Conservation (phyloP, 2,329 filamentous ascomycete species). For the Alternaria hordeiaustralica region DNA sequence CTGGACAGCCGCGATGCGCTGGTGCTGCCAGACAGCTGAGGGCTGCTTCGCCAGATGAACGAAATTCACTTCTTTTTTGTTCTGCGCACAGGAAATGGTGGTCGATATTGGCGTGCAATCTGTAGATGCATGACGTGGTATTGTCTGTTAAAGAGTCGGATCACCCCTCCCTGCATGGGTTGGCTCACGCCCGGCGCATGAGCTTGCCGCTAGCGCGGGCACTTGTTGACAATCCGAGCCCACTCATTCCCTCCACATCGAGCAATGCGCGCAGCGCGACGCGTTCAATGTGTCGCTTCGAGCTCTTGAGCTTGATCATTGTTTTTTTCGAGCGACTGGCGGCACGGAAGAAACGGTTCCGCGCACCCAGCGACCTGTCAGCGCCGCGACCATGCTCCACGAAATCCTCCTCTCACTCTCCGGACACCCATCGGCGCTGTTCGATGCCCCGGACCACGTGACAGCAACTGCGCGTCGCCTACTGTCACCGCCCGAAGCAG, state of each 20-base stretch:
- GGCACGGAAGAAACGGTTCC: constrained; percentile 17
- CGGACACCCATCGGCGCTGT: constrained; percentile 88
- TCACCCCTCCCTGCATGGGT: not conserved
- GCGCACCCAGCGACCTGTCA: constrained; percentile 10
- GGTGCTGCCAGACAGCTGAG: not conserved
- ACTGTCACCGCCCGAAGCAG: constrained; percentile 79
- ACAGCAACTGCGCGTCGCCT: constrained; percentile 51
- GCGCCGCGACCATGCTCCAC: constrained; percentile 78
- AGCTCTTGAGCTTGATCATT: constrained; percentile 45
- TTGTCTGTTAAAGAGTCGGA: not conserved
- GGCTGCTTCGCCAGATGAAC: not conserved
- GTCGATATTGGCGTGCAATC: not conserved
- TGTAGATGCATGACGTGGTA: not conserved
- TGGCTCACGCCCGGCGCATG: not conserved
- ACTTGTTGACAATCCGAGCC: constrained; percentile 17
- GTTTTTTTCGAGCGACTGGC: constrained; percentile 34
- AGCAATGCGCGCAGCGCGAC: constrained; percentile 23
- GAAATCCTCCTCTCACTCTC: constrained; percentile 97
- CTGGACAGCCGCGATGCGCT: not conserved
- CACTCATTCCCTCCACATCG: constrained; percentile 17
- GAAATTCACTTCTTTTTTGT: no score
- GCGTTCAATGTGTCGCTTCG: constrained; percentile 47
- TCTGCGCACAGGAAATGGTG: not conserved
- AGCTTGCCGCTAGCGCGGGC: constrained; percentile 9
- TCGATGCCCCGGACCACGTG: constrained; percentile 60